These are phyloP conservation scores for Lanzia echinophila DNA, from an alignment of 2,329 filamentous ascomycete species.

Conservation along the genomic window DNA sequence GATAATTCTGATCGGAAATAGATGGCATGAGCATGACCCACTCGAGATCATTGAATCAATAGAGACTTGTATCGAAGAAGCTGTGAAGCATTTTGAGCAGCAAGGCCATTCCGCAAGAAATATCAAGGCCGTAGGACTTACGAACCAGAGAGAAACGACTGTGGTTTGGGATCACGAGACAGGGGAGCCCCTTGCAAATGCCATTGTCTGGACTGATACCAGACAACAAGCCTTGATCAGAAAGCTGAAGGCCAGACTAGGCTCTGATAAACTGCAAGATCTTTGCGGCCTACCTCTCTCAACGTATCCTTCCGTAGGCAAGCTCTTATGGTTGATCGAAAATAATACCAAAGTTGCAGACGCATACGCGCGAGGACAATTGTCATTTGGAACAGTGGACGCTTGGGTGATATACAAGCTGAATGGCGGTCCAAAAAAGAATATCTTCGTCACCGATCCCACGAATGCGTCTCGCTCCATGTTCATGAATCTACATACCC, in stretches of 20 bases:
- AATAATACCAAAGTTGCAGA: slow-evolving; percentile 63
- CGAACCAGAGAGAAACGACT: slow-evolving; percentile 82
- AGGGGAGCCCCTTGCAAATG: slow-evolving; percentile 74
- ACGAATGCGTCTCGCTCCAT: slow-evolving; percentile 88
- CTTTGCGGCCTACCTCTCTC: slow-evolving; percentile 78
- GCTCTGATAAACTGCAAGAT: slow-evolving; percentile 61
- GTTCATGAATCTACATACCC: slow-evolving; percentile 83
- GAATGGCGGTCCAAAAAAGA: slow-evolving; percentile 61
- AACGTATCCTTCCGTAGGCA: slow-evolving; percentile 82
- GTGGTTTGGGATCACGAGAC: slow-evolving; percentile 78
- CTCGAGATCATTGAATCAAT: slow-evolving; percentile 69
- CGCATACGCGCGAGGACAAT: slow-evolving; percentile 67
- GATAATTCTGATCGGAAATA: slow-evolving; percentile 31
- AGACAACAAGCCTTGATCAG: slow-evolving; percentile 66
- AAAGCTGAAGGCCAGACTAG: slow-evolving; percentile 62
- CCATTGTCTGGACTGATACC: slow-evolving; percentile 87
- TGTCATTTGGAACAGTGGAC: slow-evolving; percentile 84
- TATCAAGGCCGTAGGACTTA: slow-evolving; percentile 72
- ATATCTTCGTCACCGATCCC: slow-evolving; percentile 73
- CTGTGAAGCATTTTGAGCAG: slow-evolving; percentile 61
- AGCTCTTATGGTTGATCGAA: slow-evolving; percentile 74
- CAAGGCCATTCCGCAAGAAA: slow-evolving; percentile 61
- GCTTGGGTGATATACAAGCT: slow-evolving; percentile 82
- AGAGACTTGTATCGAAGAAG: slow-evolving; percentile 71
- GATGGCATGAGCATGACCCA: slow-evolving; percentile 88